Evolutionary conservation across 1,284 basidiomycete genomes (phyloP).

Genomic region (Ceratobasidium sp.): DNA sequence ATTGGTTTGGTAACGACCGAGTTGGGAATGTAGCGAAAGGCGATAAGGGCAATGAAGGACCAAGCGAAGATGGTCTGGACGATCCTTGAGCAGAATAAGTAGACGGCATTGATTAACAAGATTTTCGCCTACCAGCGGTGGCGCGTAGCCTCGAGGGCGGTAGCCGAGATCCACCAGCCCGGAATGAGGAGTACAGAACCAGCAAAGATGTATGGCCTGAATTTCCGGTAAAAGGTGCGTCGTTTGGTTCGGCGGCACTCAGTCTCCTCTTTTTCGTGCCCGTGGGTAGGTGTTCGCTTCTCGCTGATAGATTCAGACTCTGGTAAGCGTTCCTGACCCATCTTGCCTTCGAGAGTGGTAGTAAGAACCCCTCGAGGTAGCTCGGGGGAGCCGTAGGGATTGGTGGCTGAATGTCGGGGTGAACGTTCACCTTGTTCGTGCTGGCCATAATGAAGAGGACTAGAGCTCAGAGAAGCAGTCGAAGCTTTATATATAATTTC

Average conservation of each 20-base stretch:
- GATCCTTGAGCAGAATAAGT: conserved; percentile 64
- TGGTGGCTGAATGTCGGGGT: conserved; percentile 5
- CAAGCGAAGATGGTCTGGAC: conserved; percentile 84
- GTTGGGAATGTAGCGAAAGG: conserved; percentile 83
- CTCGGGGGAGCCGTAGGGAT: not conserved
- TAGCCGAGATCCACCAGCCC: conserved; percentile 86
- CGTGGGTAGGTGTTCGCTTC: not conserved
- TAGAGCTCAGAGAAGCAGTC: not conserved
- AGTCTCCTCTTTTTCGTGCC: conserved; percentile 22
- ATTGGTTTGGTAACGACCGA: conserved; percentile 75
- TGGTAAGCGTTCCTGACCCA: conserved; percentile 2
- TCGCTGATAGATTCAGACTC: conserved; percentile 30
- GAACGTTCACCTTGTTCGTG: not conserved
- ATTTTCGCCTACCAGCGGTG: conserved; percentile 71
- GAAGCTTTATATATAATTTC: conserved; percentile 9
- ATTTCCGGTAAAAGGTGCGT: conserved; percentile 50
- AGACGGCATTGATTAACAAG: conserved; percentile 8
- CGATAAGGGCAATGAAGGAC: conserved; percentile 82
- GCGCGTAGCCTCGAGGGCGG: conserved; percentile 73
- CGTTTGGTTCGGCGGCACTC: conserved; percentile 11
- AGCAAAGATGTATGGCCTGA: conserved; percentile 64
- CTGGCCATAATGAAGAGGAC: conserved; percentile 15
- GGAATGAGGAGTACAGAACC: conserved; percentile 71
- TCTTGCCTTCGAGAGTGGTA: conserved; percentile 18
- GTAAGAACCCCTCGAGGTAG: not conserved